phyloP scores from a whole-genome alignment of 805 yeast genomes.

The Schwanniomyces vanrijiae region DNA sequence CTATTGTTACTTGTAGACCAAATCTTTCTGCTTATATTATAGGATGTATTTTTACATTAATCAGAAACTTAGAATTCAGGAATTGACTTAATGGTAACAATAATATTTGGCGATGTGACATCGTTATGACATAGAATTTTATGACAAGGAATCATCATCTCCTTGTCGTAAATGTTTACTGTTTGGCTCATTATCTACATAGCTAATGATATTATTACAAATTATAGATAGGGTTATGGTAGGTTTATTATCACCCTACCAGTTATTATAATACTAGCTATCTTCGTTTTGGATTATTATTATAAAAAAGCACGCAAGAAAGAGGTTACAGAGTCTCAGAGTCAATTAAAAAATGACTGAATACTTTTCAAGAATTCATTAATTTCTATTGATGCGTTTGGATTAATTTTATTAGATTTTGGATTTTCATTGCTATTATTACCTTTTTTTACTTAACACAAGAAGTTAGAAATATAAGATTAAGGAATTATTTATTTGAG shows the following conservation, averaged over 20 bases:
- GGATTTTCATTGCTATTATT: slow-evolving; percentile 38
- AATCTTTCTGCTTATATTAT: slow-evolving; percentile 22
- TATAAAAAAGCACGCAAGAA: slow-evolving; percentile 30
- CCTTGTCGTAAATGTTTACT: slow-evolving; percentile 40
- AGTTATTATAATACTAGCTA: slow-evolving; percentile 33
- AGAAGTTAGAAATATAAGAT: too few relatives aligned
- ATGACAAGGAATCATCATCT: slow-evolving; percentile 17
- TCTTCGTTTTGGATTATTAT: slow-evolving; percentile 25
- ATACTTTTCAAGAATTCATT: slow-evolving; percentile 11
- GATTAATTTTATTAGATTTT: slow-evolving; percentile 34
- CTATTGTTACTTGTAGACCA: slow-evolving; percentile 17
- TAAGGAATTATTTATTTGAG: too few relatives aligned
- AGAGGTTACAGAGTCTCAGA: slow-evolving; percentile 5
- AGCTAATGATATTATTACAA: slow-evolving; percentile 26
- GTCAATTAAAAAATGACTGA: not conserved
- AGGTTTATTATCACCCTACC: slow-evolving; percentile 49
- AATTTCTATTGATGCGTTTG: slow-evolving; percentile 41
- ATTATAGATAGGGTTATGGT: slow-evolving; percentile 58
- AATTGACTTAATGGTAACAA: slow-evolving; percentile 13
- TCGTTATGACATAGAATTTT: slow-evolving; percentile 24
- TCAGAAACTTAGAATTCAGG: slow-evolving; percentile 23
- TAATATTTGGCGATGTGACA: slow-evolving; percentile 23
- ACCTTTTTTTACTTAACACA: slow-evolving; percentile 17
- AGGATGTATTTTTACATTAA: slow-evolving; percentile 17
- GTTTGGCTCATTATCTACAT: slow-evolving; percentile 44